Percentiles rank a stretch among this genome's conserved stretches.
These are phyloP conservation scores for Setaria viridis DNA, from an alignment of 202 grass and related monocot species.

Conservation along the genomic window DNA sequence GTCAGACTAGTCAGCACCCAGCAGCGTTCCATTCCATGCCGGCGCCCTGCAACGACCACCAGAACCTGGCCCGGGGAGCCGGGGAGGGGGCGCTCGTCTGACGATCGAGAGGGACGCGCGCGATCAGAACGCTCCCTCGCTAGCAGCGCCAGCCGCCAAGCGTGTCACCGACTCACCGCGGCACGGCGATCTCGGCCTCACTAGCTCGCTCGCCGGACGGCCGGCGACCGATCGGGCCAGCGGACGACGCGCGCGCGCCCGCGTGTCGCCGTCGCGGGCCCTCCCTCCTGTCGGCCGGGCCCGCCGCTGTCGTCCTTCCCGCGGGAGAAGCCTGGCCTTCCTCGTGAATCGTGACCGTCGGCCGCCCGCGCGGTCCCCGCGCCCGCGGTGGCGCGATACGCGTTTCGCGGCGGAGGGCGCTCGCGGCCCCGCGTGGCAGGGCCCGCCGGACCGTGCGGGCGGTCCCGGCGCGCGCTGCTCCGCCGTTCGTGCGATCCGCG, in stretches of 20 bases:
- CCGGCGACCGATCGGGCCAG: background rate
- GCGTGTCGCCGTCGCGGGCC: background rate
- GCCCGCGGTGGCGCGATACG: background rate
- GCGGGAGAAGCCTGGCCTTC: background rate
- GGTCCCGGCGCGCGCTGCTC: constrained; percentile 1
- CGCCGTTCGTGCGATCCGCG: constrained; percentile 32
- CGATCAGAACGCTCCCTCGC: background rate
- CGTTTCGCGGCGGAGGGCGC: constrained; percentile 28
- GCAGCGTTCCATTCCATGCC: background rate
- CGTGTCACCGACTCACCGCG: background rate
- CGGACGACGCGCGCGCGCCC: background rate
- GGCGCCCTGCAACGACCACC: constrained; percentile 3
- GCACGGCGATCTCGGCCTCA: background rate
- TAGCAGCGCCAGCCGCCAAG: background rate
- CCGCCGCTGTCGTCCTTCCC: background rate
- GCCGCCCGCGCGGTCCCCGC: background rate
- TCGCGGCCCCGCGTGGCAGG: constrained; percentile 36
- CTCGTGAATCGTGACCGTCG: background rate
- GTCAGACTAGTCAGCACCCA: background rate
- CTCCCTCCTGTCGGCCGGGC: background rate
- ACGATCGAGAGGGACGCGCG: background rate
- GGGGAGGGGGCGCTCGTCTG: background rate
- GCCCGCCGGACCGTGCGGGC: background rate
- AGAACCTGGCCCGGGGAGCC: background rate
- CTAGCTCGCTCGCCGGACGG: background rate